A percentile compares a stretch with the other conserved stretches of the same genome.
phyloP scores from a whole-genome alignment of 1,284 basidiomycete species.

The Pterulicium gracile region DNA sequence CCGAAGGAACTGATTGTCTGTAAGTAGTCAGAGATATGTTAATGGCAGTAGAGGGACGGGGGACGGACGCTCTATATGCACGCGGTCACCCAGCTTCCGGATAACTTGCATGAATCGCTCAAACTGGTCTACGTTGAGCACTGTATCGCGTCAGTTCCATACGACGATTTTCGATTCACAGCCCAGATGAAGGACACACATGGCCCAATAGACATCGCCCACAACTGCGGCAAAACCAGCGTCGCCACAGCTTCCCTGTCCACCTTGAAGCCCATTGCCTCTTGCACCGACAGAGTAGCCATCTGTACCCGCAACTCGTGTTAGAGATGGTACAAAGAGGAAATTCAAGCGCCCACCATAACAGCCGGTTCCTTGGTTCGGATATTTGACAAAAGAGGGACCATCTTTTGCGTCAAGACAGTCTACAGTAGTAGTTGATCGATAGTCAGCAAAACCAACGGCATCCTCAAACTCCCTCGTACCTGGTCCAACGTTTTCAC shows the following conservation, averaged over 20 bases:
- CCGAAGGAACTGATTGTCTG: constrained; percentile 63
- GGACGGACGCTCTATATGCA: constrained; percentile 61
- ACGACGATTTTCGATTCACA: neutral
- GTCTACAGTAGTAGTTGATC: no score
- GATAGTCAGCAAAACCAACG: no score
- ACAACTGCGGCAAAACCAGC: constrained; percentile 86
- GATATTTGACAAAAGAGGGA: constrained; percentile 89
- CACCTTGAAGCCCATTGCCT: constrained; percentile 93
- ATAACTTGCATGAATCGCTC: constrained; percentile 81
- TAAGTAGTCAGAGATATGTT: neutral
- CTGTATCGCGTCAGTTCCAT: constrained; percentile 25
- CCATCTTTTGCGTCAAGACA: constrained; percentile 90
- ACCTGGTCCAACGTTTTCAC: constrained; percentile 92
- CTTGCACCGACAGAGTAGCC: constrained; percentile 89
- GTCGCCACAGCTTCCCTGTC: constrained; percentile 93
- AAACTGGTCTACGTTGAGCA: constrained; percentile 88
- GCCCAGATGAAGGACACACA: neutral
- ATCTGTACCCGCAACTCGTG: constrained; percentile 37
- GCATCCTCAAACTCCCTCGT: no score
- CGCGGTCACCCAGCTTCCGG: constrained; percentile 61
- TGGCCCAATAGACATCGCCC: constrained; percentile 96
- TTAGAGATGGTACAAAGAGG: neutral
- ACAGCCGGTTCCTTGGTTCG: constrained; percentile 92
- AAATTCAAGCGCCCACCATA: constrained; percentile 56
- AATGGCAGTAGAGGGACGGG: neutral